These are phyloP conservation scores for Puccinia horiana DNA, from an alignment of 1,284 basidiomycete genomes.

Conservation along the genomic window DNA sequence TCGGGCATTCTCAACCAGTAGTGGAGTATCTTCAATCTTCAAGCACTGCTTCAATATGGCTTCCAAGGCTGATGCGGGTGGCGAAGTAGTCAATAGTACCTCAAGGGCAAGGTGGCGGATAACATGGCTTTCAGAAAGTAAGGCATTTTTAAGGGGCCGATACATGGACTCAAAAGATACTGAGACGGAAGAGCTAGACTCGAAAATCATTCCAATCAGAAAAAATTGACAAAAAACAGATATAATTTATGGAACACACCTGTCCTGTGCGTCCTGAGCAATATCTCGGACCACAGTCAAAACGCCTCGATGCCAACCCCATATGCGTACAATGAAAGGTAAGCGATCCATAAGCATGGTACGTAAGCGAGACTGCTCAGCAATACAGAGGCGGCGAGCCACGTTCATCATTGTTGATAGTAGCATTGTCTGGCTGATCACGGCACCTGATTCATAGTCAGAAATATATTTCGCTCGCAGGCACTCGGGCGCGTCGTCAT, in stretches of 20 bases:
- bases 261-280: slow-evolving; percentile 9
- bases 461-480: slow-evolving; percentile 34
- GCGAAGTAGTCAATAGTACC: slow-evolving; percentile 56
- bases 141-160: slow-evolving; percentile 32
- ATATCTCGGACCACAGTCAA: slow-evolving; percentile 27
- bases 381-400: background rate
- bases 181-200: background rate
- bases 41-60: slow-evolving; percentile 52
- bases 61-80: slow-evolving; percentile 41
- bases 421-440: slow-evolving; percentile 33
- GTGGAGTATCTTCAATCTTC: slow-evolving; percentile 54
- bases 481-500: background rate
- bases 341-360: slow-evolving; percentile 6
- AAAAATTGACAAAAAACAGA: background rate
- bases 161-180: slow-evolving; percentile 43
- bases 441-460: slow-evolving; percentile 35
- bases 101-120: slow-evolving; percentile 59
- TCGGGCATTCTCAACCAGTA: slow-evolving; percentile 69
- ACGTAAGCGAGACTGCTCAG: background rate
- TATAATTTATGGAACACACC: background rate
- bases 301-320: slow-evolving; percentile 48
- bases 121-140: slow-evolving; percentile 61
- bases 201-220: background rate
- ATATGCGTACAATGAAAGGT: slow-evolving; percentile 32
- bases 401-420: slow-evolving; percentile 29